Conservation (phyloP, 176 grass and related monocot species). For the Aegilops tauschii region DNA sequence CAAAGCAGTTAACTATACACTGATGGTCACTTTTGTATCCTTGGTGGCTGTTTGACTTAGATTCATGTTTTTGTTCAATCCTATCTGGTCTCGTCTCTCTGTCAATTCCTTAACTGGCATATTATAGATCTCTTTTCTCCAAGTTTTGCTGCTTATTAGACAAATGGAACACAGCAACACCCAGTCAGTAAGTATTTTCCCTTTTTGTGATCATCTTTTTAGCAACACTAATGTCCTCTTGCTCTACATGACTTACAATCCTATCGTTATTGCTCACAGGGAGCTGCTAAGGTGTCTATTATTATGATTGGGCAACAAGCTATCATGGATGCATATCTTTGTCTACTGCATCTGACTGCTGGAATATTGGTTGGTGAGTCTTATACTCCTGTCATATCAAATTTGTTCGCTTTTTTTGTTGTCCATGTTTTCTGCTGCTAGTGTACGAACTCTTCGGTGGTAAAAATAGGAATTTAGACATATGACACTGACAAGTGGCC, state of each 20-base stretch:
- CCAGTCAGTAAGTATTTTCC: constrained; percentile 81
- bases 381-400: neutral
- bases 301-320: constrained; percentile 99
- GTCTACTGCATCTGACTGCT: constrained; percentile 95
- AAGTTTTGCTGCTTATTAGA: constrained; percentile 93
- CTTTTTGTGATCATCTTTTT: constrained; percentile 18
- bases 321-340: constrained; percentile 99
- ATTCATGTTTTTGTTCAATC: constrained; percentile 34
- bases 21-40: constrained; percentile 99
- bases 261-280: constrained; percentile 48
- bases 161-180: constrained; percentile 99
- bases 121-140: constrained; percentile 85
- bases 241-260: constrained; percentile 33
- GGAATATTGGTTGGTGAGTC: constrained; percentile 98
- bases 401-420: neutral
- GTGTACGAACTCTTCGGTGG: neutral
- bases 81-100: constrained; percentile 13
- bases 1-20: constrained; percentile 97
- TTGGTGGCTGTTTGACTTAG: constrained; percentile 22
- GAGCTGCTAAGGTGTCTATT: constrained; percentile 93
- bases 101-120: constrained; percentile 46
- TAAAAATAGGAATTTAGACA: neutral
- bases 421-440: neutral
- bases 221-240: neutral
- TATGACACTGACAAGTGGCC: neutral